Evolutionary conservation across 305 asterid genomes (phyloP).

Genomic region (Fraxinus baroniana): DNA sequence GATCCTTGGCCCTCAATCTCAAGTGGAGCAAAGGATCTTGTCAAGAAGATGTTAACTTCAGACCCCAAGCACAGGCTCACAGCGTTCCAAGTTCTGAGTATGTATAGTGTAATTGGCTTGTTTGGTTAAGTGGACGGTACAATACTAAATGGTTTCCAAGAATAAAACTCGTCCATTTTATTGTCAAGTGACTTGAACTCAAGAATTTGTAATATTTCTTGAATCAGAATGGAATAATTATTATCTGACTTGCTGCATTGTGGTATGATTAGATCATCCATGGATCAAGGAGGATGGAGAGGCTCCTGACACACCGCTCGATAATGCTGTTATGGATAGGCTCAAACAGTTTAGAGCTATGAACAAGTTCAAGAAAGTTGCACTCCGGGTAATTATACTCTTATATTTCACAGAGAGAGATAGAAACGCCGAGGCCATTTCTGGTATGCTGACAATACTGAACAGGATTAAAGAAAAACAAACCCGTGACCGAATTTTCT

Average conservation of each 20-base stretch:
- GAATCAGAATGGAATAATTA: background rate
- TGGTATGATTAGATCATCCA: conserved; percentile 44
- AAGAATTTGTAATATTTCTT: background rate
- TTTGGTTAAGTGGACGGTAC: background rate
- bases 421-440: background rate
- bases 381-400: conserved; percentile 42
- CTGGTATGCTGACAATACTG: background rate
- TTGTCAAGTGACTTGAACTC: background rate
- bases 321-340: conserved; percentile 56
- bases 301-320: conserved; percentile 68
- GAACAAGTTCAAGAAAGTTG: conserved; percentile 69
- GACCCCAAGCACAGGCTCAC: conserved; percentile 62
- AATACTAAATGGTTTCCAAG: background rate
- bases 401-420: background rate
- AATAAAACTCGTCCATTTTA: background rate
- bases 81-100: conserved; percentile 63
- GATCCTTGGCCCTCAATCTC: conserved; percentile 72
- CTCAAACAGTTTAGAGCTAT: conserved; percentile 68
- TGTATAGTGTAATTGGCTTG: conserved; percentile 4
- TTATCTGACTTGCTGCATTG: background rate
- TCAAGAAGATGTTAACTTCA: conserved; percentile 51
- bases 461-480: background rate
- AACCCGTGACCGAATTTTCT: background rate
- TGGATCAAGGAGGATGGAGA: conserved; percentile 79
- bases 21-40: conserved; percentile 57